Conservation (phyloP, 1,284 basidiomycete genomes). For the Naganishia sp. region DNA sequence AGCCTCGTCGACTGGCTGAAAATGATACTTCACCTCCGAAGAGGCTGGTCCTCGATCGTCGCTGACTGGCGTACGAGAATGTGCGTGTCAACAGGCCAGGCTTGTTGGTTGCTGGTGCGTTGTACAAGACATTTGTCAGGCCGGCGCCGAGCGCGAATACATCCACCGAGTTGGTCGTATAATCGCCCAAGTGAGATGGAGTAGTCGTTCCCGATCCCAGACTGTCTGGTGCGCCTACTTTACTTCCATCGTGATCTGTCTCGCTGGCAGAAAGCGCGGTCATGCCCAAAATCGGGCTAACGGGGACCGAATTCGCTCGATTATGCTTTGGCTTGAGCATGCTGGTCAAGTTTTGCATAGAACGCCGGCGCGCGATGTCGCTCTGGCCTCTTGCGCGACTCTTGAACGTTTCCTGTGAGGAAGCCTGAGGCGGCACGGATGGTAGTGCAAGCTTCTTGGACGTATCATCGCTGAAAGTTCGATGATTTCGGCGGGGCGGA, state of each 20-base stretch:
- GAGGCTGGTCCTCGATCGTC: conserved; percentile 10
- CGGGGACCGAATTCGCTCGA: conserved; percentile 21
- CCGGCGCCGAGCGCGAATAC: conserved; percentile 15
- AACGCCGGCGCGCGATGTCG: conserved; percentile 12
- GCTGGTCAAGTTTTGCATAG: conserved; percentile 23
- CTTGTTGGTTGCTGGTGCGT: not conserved
- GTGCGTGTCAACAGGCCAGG: conserved; percentile 20
- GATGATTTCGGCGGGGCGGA: conserved; percentile 5
- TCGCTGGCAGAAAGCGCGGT: conserved; percentile 11
- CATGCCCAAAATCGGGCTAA: conserved; percentile 3
- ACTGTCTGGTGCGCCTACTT: conserved; percentile 4
- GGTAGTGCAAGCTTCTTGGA: not conserved
- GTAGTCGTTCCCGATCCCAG: conserved; percentile 16
- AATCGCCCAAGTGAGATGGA: conserved; percentile 18
- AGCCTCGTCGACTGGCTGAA: conserved; percentile 22
- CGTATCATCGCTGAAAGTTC: conserved; percentile 3
- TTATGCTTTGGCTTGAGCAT: conserved; percentile 20
- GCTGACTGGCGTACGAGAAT: conserved; percentile 15
- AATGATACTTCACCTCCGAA: conserved; percentile 14
- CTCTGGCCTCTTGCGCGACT: not conserved
- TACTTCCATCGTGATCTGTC: conserved; percentile 14
- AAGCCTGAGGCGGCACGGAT: not conserved
- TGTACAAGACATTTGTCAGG: conserved; percentile 10
- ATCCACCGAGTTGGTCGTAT: conserved; percentile 9
- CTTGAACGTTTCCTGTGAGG: not conserved